These are phyloP conservation scores for Pichia occidentalis DNA, from an alignment of 805 yeast species.

Conservation along the genomic window DNA sequence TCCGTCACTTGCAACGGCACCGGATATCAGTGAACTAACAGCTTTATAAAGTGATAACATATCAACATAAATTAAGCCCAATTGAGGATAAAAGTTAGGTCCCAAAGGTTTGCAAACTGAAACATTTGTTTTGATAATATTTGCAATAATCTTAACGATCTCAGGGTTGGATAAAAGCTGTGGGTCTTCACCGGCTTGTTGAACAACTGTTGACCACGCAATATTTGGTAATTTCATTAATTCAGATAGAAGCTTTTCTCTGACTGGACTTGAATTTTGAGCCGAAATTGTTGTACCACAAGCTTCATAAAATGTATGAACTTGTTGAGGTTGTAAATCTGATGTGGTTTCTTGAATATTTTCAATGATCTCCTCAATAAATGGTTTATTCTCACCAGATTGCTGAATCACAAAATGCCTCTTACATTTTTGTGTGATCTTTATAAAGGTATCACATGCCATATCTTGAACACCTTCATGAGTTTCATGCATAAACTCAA, in stretches of 20 bases:
- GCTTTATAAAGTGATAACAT: conserved; percentile 87
- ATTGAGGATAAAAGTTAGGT: conserved; percentile 81
- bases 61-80: conserved; percentile 79
- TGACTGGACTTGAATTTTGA: conserved; percentile 60
- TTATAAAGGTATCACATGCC: conserved; percentile 99
- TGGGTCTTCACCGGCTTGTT: conserved; percentile 80
- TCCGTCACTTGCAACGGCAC: conserved; percentile 73
- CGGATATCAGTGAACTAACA: conserved; percentile 78
- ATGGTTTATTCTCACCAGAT: conserved; percentile 80
- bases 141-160: conserved; percentile 87
- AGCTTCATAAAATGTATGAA: conserved; percentile 95
- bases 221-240: conserved; percentile 88
- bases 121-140: conserved; percentile 90
- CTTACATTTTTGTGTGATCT: conserved; percentile 91
- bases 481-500: conserved; percentile 99
- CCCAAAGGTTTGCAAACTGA: conserved; percentile 94
- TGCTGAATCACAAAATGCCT: conserved; percentile 89
- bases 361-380: conserved; percentile 81
- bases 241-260: conserved; percentile 66
- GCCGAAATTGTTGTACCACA: conserved; percentile 92
- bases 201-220: conserved; percentile 90
- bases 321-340: conserved; percentile 94
- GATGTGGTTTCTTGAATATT: conserved; percentile 81
- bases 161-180: conserved; percentile 67
- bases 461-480: conserved; percentile 99